Conservation (phyloP, 2,329 filamentous ascomycete genomes). For the Decorospora gaudefroyi region DNA sequence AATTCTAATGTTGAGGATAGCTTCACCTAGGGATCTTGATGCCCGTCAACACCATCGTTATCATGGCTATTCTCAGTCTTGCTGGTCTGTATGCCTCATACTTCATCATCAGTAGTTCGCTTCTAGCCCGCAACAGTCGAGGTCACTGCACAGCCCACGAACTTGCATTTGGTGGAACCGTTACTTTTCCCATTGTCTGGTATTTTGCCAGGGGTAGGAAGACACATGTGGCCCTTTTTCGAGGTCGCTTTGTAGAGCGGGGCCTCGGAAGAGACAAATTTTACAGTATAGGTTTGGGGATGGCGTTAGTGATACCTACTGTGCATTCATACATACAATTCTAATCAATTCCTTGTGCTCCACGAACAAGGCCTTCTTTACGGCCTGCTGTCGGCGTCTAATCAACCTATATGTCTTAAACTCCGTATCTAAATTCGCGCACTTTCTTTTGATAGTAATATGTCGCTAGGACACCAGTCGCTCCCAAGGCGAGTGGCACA, state of each 20-base stretch:
- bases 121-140: conserved; percentile 17
- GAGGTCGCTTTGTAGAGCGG: conserved; percentile 13
- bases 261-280: no score
- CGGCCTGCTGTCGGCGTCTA: no score
- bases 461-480: conserved; percentile 30
- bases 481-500: conserved; percentile 33
- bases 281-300: no score
- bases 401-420: no score
- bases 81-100: conserved; percentile 19
- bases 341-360: no score
- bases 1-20: background rate
- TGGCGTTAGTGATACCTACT: no score
- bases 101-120: conserved; percentile 12
- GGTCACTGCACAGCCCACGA: conserved; percentile 16
- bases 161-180: conserved; percentile 25
- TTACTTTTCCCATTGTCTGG: conserved; percentile 13
- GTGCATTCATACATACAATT: no score
- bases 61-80: conserved; percentile 13
- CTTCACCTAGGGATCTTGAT: background rate
- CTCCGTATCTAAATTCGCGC: conserved; percentile 37
- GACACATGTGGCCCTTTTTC: conserved; percentile 25
- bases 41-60: conserved; percentile 51
- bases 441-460: conserved; percentile 41
- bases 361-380: no score
- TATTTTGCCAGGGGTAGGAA: conserved; percentile 18